Evolutionary conservation across 2,329 filamentous ascomycete species (phyloP).

Genomic region (Verticillium albo-atrum): DNA sequence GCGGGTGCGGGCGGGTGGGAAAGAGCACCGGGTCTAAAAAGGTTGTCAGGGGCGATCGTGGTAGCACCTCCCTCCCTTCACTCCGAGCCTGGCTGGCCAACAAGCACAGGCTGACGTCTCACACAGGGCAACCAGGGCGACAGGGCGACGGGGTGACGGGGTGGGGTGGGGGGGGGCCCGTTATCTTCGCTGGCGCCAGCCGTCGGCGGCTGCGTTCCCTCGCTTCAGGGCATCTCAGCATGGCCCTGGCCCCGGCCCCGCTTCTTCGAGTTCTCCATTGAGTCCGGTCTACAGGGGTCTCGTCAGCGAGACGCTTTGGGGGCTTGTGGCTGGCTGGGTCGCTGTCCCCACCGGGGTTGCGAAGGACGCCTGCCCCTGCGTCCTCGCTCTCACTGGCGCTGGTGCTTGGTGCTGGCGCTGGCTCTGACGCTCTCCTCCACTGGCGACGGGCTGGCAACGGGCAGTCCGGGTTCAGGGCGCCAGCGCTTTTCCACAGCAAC

Average conservation of each 20-base stretch:
- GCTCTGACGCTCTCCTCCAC: neutral
- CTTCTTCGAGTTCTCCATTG: neutral
- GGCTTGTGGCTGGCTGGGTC: constrained; percentile 10
- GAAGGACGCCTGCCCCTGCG: neutral
- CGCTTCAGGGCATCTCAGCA: neutral
- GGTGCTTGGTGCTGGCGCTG: neutral
- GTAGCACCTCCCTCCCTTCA: neutral
- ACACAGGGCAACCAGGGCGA: constrained; percentile 1
- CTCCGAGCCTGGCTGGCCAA: neutral
- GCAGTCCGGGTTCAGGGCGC: neutral
- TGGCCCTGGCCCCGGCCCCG: neutral
- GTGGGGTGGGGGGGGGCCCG: neutral
- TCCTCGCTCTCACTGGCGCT: neutral
- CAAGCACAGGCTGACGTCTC: neutral
- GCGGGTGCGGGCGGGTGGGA: neutral
- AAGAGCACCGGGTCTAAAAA: neutral
- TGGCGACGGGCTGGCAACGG: neutral
- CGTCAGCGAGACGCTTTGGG: constrained; percentile 11
- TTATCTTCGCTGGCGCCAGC: neutral
- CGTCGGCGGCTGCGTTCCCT: neutral
- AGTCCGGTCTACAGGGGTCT: neutral
- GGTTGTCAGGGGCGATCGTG: constrained; percentile 6
- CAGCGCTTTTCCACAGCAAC: neutral
- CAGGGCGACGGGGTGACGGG: no score
- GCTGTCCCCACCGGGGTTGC: neutral